A percentile compares a stretch with the other conserved stretches of the same genome.
Evolutionary conservation across 78 protist species (phyloP).

Genomic region (Anaeramoeba flamelloides): DNA sequence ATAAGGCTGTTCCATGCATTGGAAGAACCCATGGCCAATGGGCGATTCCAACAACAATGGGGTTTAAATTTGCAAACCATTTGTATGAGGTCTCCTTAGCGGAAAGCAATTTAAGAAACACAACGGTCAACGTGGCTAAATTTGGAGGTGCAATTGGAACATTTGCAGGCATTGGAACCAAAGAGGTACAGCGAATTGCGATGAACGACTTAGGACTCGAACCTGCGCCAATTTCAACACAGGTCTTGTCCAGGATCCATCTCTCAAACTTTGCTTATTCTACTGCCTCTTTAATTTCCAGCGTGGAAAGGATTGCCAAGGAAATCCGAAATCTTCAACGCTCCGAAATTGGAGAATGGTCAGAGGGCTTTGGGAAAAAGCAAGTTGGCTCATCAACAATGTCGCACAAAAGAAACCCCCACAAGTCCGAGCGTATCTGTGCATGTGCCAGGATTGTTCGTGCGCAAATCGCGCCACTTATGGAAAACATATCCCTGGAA

Average conservation of each 20-base stretch:
- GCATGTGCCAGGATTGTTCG: background rate
- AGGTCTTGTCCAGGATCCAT: background rate
- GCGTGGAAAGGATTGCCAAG: background rate
- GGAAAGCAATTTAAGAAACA: background rate
- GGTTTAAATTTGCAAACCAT: background rate
- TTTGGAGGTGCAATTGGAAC: background rate
- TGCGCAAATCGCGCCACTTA: background rate
- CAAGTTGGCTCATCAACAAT: background rate
- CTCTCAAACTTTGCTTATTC: background rate
- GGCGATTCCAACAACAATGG: background rate
- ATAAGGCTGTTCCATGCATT: background rate
- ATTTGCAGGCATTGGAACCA: background rate
- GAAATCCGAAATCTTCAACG: background rate
- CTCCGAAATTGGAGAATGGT: background rate
- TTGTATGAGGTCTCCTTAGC: background rate
- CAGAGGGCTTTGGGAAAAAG: background rate
- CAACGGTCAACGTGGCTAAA: background rate
- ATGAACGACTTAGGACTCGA: background rate
- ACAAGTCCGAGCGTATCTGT: background rate
- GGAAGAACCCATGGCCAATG: background rate
- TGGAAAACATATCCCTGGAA: background rate
- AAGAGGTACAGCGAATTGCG: background rate
- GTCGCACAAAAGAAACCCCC: background rate
- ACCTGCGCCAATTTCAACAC: constrained; percentile 1
- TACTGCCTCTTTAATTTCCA: background rate